Evolutionary conservation across 495 filamentous ascomycete species (phyloP), one percentile per base, ranked within the genome.

Genomic region (Lentithecium fluviatile): DNA sequence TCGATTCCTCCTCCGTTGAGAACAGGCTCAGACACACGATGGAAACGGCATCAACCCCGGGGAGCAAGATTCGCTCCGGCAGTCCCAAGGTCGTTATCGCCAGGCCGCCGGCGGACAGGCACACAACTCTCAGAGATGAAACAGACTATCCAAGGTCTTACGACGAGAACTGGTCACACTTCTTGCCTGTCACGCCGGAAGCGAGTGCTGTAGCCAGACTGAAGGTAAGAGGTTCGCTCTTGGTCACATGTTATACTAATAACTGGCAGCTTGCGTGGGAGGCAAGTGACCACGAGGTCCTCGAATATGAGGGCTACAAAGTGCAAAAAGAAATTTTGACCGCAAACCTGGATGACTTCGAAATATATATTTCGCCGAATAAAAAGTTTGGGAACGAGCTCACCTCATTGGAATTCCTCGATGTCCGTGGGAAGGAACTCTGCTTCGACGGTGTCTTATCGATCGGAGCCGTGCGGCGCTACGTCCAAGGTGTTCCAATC

Each of bases 381-480:
- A 2, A 52, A 21, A 46, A 21, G n/a, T 13, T 24, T 15, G 21
- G 10, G 13, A 21, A 40, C 17, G 68, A 72, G 37, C 40, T 72
- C 12, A 57, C 56, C 1, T 43, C 60, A 7, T 45, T 74, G 1
- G 58, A 70, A 45, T 20, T 52, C 25, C 64, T 74, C 6, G 49
- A 58, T 12, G 55, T 48, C 11, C 40, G 54, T 2, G 19, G 7
- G 15, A 45, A 42, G 3, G 20, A 63, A 0, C 56, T 70, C 11
- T 48, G 65, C 0, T 82, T 89, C 49, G 82, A 89, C 66, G 88
- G 87, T 0, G 65, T 84, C 1, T 72, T 90, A 11, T 75, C 70
- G 11, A 45, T 72, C 26, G 83, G 80, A 0, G 58, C 73, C 12
- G 54, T 46, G 2, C 52, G 57, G 0, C 69, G 72, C 15, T 87